Evolutionary conservation across 257 asterid species (phyloP).

Genomic region (Solanum paucissectum): DNA sequence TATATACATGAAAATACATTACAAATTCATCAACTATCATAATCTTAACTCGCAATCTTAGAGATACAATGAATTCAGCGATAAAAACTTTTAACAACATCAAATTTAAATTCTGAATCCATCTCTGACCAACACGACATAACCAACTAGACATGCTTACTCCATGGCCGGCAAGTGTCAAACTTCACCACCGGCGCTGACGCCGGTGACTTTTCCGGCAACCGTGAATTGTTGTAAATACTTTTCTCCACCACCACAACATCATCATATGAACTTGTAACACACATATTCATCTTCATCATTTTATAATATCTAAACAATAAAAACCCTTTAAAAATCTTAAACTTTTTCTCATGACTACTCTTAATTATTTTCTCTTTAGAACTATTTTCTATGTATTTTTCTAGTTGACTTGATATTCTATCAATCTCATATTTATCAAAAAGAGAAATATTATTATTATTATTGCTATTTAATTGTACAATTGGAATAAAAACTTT

Average conservation of each 20-base stretch:
- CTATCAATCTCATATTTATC: constrained; percentile 51
- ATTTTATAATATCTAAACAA: neutral
- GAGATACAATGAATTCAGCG: neutral
- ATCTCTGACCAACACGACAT: neutral
- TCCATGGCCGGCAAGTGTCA: neutral
- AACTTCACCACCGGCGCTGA: constrained; percentile 5
- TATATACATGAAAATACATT: neutral
- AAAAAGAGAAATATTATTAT: constrained; percentile 34
- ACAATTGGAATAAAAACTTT: neutral
- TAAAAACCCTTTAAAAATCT: neutral
- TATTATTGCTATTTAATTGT: neutral
- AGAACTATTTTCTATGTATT: constrained; percentile 27
- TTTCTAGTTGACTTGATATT: constrained; percentile 43
- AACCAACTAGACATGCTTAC: neutral
- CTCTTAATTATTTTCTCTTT: neutral
- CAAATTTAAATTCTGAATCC: neutral
- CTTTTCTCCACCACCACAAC: neutral
- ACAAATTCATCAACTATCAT: neutral
- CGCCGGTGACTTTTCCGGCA: neutral
- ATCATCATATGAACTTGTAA: neutral
- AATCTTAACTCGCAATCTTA: neutral
- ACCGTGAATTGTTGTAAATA: neutral
- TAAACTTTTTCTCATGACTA: neutral
- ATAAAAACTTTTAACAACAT: neutral
- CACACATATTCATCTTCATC: neutral